These are phyloP conservation scores for Dictyostelium capitatum DNA, from an alignment of 78 protist species.

Conservation along the genomic window DNA sequence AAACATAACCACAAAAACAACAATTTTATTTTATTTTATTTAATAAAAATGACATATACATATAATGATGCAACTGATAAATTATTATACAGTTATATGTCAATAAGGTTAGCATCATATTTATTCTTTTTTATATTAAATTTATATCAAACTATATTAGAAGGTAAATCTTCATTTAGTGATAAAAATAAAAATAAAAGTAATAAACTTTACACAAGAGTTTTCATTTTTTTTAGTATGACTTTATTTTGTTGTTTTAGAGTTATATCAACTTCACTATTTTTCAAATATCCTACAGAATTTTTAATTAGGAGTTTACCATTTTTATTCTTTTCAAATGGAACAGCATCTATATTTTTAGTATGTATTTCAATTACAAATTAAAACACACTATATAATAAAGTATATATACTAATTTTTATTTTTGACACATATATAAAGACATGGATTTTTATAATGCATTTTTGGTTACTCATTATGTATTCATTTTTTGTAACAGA, in stretches of 20 bases:
- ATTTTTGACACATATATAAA: too few relatives aligned
- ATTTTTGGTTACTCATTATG: slow-evolving; percentile 4
- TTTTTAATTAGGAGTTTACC: background rate
- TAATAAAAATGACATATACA: background rate
- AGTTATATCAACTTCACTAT: background rate
- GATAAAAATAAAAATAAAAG: too few relatives aligned
- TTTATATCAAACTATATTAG: background rate
- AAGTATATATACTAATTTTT: too few relatives aligned
- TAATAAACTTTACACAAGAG: background rate
- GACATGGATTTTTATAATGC: too few relatives aligned
- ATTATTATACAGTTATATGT: background rate
- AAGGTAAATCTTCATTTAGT: background rate
- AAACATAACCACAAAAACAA: too few relatives aligned
- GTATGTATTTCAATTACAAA: too few relatives aligned
- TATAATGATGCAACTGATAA: background rate
- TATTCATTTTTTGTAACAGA: slow-evolving; percentile 47
- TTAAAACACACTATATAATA: too few relatives aligned
- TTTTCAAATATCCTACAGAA: background rate
- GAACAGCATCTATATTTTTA: background rate
- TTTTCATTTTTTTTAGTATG: background rate
- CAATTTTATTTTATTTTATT: too few relatives aligned
- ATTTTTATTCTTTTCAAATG: background rate
- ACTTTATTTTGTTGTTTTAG: background rate
- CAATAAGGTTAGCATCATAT: background rate
- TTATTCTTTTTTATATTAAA: background rate